Evolutionary conservation across 2,329 filamentous ascomycete species (phyloP), one percentile per base, ranked within the genome.

Genomic region (Trichoderma polysporum): DNA sequence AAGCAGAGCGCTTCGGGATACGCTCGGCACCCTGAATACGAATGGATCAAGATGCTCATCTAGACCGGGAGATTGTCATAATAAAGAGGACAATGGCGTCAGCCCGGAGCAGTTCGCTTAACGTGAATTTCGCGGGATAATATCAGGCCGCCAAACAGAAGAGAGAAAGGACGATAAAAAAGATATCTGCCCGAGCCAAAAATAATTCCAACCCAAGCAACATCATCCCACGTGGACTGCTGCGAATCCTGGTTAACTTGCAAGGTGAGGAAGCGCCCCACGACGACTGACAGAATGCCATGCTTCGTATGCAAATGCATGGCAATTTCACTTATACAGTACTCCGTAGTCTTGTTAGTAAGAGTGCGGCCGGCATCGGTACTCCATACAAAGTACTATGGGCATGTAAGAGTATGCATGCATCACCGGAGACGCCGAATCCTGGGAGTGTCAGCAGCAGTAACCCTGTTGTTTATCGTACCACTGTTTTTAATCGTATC

Each of bases 181-280:
- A 22, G 31, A 17, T 35, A 9, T 19, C 41, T 49, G 29, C 27
- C 35, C 35, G 17, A 13, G 31, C 41, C 31, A 31, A 39, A 62
- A 50, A 41, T 62, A 31, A 62, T 53, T n/a, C 22, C 15, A 31
- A 35, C 37, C 35, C 59, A 53, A 35, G 33, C 27, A 35, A 47
- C 13, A 64, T 41, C 57, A 49, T 33, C 57, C 60, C 60, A 64
- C 60, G 60, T 64, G 60, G 60, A 64, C 60, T 33, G 50, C 39
- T 64, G 50, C 37, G 29, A 47, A 54, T 47, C 35, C 58, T 27
- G 31, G 58, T 39, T 29, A 12, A 3, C 4, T 33, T 56, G n/a
- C 31, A 37, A 56, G 52, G 19, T 35, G 33, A 56, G 31, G 33
- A 27, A 39, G 37, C 15, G 19, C 53, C 22, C 33, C 27, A 37